Evolutionary conservation across 805 yeast genomes (phyloP).

Genomic region (Starmerella roubikii): DNA sequence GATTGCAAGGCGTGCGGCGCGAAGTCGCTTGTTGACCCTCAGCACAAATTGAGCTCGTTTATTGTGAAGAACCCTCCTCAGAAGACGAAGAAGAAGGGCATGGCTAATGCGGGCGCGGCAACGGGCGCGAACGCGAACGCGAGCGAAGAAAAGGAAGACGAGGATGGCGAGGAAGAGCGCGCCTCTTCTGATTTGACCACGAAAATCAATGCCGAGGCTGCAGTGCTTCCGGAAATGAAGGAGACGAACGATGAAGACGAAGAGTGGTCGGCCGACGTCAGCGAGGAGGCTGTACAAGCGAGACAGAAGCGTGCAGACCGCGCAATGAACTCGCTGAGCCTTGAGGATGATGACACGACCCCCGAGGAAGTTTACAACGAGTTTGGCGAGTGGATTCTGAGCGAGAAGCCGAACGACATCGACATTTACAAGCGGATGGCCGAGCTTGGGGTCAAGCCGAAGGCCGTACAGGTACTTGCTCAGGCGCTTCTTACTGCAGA

Average conservation of each 20-base stretch:
- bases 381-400: slow-evolving; percentile 81
- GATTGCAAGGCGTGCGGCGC: slow-evolving; percentile 99
- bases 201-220: slow-evolving; percentile 74
- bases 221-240: slow-evolving; percentile 44
- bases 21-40: slow-evolving; percentile 66
- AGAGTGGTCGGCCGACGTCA: slow-evolving; percentile 95
- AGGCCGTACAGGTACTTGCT: slow-evolving; percentile 80
- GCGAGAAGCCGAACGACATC: slow-evolving; percentile 64
- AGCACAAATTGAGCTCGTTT: slow-evolving; percentile 75
- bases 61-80: slow-evolving; percentile 77
- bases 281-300: slow-evolving; percentile 86
- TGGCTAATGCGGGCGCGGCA: slow-evolving; percentile 55
- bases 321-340: slow-evolving; percentile 25
- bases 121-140: slow-evolving; percentile 21
- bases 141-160: slow-evolving; percentile 20
- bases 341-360: slow-evolving; percentile 29
- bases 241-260: slow-evolving; percentile 53
- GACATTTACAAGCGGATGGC: slow-evolving; percentile 84
- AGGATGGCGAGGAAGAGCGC: slow-evolving; percentile 30
- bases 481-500: slow-evolving; percentile 60
- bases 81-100: slow-evolving; percentile 47
- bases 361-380: slow-evolving; percentile 44
- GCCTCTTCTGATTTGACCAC: slow-evolving; percentile 65
- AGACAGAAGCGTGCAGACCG: slow-evolving; percentile 79
- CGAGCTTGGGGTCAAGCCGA: slow-evolving; percentile 65